Percentiles rank a stretch among this genome's conserved stretches.
Conservation (phyloP, 306 rosid species). For the Sicyos baderoa region DNA sequence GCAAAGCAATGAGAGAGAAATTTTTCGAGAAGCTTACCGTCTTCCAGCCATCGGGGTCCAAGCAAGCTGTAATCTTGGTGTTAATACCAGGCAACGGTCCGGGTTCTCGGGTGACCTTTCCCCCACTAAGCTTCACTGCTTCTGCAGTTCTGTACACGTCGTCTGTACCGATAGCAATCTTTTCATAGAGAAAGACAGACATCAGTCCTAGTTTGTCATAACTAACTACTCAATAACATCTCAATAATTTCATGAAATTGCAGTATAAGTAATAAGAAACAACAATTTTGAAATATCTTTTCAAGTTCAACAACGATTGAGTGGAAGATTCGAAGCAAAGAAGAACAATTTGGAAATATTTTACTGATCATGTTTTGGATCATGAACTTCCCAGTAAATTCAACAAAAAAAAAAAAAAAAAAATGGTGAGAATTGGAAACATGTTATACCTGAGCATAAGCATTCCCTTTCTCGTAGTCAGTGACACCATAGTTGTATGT, state of each 20-base stretch:
- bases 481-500: slow-evolving; percentile 83
- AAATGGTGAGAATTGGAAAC: neutral
- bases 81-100: slow-evolving; percentile 72
- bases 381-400: too few species aligned
- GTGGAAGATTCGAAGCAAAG: too few species aligned
- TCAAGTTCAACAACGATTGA: too few species aligned
- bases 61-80: slow-evolving; percentile 83
- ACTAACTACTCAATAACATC: neutral
- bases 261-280: too few species aligned
- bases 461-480: slow-evolving; percentile 80
- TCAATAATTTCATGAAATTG: too few species aligned
- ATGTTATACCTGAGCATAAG: slow-evolving; percentile 71
- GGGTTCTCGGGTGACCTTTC: slow-evolving; percentile 76
- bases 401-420: neutral
- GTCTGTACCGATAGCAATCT: slow-evolving; percentile 90
- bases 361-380: neutral
- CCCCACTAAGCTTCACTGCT: slow-evolving; percentile 74
- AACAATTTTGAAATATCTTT: too few species aligned
- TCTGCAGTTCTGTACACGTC: slow-evolving; percentile 90
- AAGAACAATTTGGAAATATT: too few species aligned
- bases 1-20: neutral
- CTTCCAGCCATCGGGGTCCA: slow-evolving; percentile 98
- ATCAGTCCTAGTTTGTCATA: neutral
- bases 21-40: slow-evolving; percentile 42
- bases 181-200: slow-evolving; percentile 11